Evolutionary conservation across 352 stramenopile species (phyloP).

Genomic region (Phytophthora sp.): DNA sequence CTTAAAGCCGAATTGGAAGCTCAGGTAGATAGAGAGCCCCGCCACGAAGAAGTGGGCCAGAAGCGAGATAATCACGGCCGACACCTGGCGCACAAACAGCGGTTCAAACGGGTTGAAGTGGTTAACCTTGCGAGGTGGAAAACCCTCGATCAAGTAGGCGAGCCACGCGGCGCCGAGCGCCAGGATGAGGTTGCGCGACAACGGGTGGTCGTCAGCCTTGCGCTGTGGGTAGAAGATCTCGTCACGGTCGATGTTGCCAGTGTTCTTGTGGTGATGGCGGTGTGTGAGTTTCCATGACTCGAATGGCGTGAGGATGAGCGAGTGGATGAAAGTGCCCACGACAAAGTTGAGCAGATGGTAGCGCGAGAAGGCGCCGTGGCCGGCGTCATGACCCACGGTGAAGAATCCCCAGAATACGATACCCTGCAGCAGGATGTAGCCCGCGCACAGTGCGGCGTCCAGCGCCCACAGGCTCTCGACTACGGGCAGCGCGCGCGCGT

Average conservation of each 20-base stretch:
- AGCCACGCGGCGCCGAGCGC: slow-evolving; percentile 72
- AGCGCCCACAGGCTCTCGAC: slow-evolving; percentile 43
- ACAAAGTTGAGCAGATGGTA: slow-evolving; percentile 81
- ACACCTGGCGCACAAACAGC: slow-evolving; percentile 67
- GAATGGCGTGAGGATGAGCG: slow-evolving; percentile 81
- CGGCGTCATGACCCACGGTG: slow-evolving; percentile 82
- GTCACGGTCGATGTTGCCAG: slow-evolving; percentile 85
- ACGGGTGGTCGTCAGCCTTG: slow-evolving; percentile 53
- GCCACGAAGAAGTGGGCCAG: slow-evolving; percentile 48
- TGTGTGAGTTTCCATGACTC: slow-evolving; percentile 85
- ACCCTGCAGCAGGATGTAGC: slow-evolving; percentile 76
- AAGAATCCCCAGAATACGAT: slow-evolving; percentile 89
- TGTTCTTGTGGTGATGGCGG: slow-evolving; percentile 89
- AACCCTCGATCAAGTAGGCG: slow-evolving; percentile 75
- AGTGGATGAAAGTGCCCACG: slow-evolving; percentile 81
- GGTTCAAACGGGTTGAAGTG: slow-evolving; percentile 85
- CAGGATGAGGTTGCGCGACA: slow-evolving; percentile 57
- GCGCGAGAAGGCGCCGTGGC: slow-evolving; percentile 81
- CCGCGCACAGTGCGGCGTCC: slow-evolving; percentile 51
- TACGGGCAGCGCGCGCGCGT: slow-evolving; percentile 48
- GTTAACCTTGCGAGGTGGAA: slow-evolving; percentile 76
- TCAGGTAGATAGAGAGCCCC: slow-evolving; percentile 47
- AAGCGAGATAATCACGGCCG: slow-evolving; percentile 70
- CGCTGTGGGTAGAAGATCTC: slow-evolving; percentile 86
- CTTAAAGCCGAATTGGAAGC: slow-evolving; percentile 52